Percentiles rank a stretch among this genome's conserved stretches.
Evolutionary conservation across 2,329 filamentous ascomycete genomes (phyloP).

Genomic region (Exophiala sp.): DNA sequence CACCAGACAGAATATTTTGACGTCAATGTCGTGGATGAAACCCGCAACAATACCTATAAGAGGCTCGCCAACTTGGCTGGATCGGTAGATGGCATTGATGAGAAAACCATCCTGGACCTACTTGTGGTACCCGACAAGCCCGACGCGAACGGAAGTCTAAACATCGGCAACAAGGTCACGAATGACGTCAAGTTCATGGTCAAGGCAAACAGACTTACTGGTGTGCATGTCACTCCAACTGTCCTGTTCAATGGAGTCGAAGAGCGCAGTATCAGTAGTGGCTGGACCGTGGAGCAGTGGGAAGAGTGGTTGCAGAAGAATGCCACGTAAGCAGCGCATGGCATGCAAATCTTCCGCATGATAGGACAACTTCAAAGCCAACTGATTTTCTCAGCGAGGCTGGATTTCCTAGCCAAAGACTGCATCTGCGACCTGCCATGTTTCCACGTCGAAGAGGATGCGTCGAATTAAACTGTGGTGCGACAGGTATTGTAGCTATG

Average conservation of each 20-base stretch:
- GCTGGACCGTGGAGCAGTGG: constrained; percentile 80
- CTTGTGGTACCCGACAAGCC: constrained; percentile 68
- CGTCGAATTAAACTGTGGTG: not conserved
- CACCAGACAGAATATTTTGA: constrained; percentile 80
- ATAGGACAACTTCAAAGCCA: no score
- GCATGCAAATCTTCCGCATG: not conserved
- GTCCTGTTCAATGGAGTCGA: constrained; percentile 82
- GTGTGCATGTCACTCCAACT: constrained; percentile 88
- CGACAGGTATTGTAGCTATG: constrained; percentile 10
- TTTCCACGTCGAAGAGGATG: no score
- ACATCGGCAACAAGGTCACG: constrained; percentile 77
- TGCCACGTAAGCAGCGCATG: constrained; percentile 42
- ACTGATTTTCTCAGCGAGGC: no score
- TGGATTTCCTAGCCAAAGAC: no score
- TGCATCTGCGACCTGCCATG: no score
- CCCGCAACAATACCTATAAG: constrained; percentile 77
- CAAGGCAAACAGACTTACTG: constrained; percentile 69
- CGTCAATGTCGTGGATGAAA: constrained; percentile 76
- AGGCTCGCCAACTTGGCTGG: constrained; percentile 72
- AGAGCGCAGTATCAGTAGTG: constrained; percentile 71
- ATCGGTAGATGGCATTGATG: constrained; percentile 63
- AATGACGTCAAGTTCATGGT: constrained; percentile 79
- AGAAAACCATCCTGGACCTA: constrained; percentile 64
- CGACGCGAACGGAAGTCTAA: constrained; percentile 64
- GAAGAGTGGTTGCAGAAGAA: constrained; percentile 73